Base-by-base conservation (phyloP, 805 yeast genomes). In the Metschnikowia chrysomelidarum region DNA sequence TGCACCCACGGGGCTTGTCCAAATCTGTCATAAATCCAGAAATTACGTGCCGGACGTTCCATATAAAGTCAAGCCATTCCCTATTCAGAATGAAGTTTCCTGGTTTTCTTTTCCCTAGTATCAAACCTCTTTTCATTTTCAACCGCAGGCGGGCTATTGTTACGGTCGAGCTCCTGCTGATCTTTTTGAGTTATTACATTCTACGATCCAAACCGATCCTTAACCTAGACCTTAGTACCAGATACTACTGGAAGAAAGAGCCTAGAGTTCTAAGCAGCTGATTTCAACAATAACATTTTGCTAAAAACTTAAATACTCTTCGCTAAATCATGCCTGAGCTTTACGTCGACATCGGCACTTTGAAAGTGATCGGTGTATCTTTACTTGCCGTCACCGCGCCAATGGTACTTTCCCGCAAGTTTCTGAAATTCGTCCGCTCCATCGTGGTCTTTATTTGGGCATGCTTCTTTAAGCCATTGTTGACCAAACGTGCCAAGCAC, bases 381-480 rank as follows among this genome's bases (percentile, higher is more conserved):
- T 26, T 32, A 11, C 11, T 37, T 13, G 30, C 36, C 14, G 16
- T 37, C 13, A 25, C 39, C 4, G 30, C 30, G 5, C 34, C 39
- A 5, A 24, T 30, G 34, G 34, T 24, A 6, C 22, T 29, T 18
- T 30, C 26, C 5, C 27, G 27, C 0, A 22, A 24, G 16, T 14
- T 24, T 1, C 34, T 19, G 27, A 29, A 19, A 1, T 44, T 47
- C 16, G 35, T 56, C 29, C 52, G 49, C 24, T 56, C 69, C 10
- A 32, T 59, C 3, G 38, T 56, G 16, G 54, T 60, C 7, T 67
- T 67, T 40, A 52, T 56, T 8, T 67, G 70, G 70, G 64, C 67
- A 31, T 80, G 87, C 48, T 81, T 80, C 47, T 44, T 81, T 43
- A 78, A 75, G 51, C 87, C 87, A 2, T 65, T 78, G 31, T 22